Evolutionary conservation across 2,329 filamentous ascomycete genomes (phyloP), one percentile per base, ranked within the genome.

Genomic region (Torrubiella hemipterigena): DNA sequence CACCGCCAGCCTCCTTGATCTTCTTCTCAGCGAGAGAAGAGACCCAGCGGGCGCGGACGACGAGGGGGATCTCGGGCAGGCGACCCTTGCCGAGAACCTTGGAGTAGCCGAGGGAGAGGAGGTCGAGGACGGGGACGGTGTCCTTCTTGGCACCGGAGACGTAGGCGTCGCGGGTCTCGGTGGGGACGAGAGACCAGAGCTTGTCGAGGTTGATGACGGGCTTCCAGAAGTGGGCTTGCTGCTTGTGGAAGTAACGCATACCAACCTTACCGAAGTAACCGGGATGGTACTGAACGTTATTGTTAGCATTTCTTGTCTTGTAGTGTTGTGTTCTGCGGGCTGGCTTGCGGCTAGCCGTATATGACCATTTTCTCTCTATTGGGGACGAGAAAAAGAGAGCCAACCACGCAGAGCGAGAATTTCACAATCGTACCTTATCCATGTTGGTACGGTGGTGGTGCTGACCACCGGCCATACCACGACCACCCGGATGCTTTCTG

Each of bases 231-330:
- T 93, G 81, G 74, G 89, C 89, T 57, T 78, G 74, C 58, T 84
- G 79, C 69, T 91, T 87, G 77, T 96, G 89, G 83, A 94, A 95
- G 71, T 89, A 80, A 58, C 83, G 73, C 82, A 89, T 89, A 69
- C 82, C 81, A 51, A 89, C 83, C 73, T 95, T 94, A 69, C 85
- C 85, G 68, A 95, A 96, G 83, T 96, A 96, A 85, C 91, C 91
- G 43, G 89, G 86, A 61, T 93, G 84, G 79, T 89, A 86, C 69
- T 89, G 76, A 54, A 41, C 37, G 25, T 31, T 22, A 30, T 15
- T 31, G 50, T 56, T 43, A 56, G 54, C 36, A 34, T 35, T 42
- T 36, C 29, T 31, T 24, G 26, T 25, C n/a, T n/a, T n/a, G n/a
- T n/a, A n/a, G n/a, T n/a, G n/a, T n/a, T n/a, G n/a, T n/a, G n/a